Conservation (phyloP, 2,329 filamentous ascomycete species). For the Alternaria arborescens region DNA sequence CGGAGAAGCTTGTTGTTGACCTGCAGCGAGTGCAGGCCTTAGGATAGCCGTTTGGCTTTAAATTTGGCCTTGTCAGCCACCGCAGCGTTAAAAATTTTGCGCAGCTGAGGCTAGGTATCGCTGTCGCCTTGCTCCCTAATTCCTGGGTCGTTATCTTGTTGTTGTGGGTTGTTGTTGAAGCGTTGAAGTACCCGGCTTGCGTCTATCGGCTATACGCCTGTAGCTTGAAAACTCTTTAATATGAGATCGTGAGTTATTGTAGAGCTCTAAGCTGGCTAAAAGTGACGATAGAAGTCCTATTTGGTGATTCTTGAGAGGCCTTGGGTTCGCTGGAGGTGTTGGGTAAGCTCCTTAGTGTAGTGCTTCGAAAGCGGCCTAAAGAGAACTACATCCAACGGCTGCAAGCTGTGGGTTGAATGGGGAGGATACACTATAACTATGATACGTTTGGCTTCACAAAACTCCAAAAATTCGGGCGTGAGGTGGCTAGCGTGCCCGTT, state of each 20-base stretch:
- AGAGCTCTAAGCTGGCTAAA: not conserved
- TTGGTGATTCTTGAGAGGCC: not conserved
- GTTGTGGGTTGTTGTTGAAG: too few relatives aligned
- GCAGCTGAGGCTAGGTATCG: too few relatives aligned
- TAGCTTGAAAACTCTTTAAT: not conserved
- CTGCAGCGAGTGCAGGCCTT: too few relatives aligned
- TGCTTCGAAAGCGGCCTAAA: not conserved
- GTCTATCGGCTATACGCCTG: not conserved
- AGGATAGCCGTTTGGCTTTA: too few relatives aligned
- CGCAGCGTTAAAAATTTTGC: too few relatives aligned
- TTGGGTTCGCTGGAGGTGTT: not conserved
- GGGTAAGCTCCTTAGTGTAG: not conserved
- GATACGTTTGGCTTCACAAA: not conserved
- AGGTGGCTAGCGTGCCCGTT: not conserved
- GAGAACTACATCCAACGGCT: not conserved
- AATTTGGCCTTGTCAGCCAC: too few relatives aligned
- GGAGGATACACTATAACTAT: not conserved
- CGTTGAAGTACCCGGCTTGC: too few relatives aligned
- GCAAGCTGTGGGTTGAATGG: not conserved
- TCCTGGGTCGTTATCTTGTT: too few relatives aligned
- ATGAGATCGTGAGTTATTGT: not conserved
- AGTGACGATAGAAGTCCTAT: not conserved
- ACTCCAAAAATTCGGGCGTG: not conserved
- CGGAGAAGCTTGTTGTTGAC: too few relatives aligned
- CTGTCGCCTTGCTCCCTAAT: too few relatives aligned